Base-by-base conservation (phyloP, 805 yeast species). In the Cyberlindnera mrakii region DNA sequence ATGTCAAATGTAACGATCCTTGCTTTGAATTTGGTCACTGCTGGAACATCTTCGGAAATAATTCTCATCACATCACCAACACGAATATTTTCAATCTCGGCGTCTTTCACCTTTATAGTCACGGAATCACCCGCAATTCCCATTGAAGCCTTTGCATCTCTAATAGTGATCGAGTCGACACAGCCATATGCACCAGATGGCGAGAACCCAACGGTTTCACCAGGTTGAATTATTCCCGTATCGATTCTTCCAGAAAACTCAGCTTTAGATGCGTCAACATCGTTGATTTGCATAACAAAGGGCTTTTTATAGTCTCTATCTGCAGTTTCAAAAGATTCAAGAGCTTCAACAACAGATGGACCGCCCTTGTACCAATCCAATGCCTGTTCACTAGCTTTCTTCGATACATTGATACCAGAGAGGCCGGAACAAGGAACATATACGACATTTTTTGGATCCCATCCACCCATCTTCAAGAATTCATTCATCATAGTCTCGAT, bases 201-300 rank as follows among this genome's bases (percentile, higher is more conserved):
- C 68, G 95, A 89, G 63, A 85, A 83, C 64, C 86, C 74, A 52
- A 85, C 90, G 64, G 85, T 80, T 88, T 85, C 85, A 76, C 93
- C 95, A 65, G 91, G 80, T 80, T 85, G 84, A 75, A 85, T 85
- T 57, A 79, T 72, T 78, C 95, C 95, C 70, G 95, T 85, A 78
- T 85, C 93, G 64, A 85, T 89, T 77, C 93, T 83, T 64, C 95
- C 95, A 75, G 83, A 87, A 72, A 93, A 91, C 76, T 85, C 95
- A 64, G 91, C 82, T 62, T 89, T 90, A 64, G 83, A 81, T 77
- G 86, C 8, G 14, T 47, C 90, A 63, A 85, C 87, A 77, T 85
- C 95, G 74, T 82, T 87, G 67, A 85, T 80, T 65, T 91, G 91
- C 69, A 85, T 81, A 71, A 91, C 83, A 70, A 85, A 85, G 63